These are phyloP conservation scores for Chenopodium formosanum DNA, from an alignment of 148 eudicot genomes.

Conservation along the genomic window DNA sequence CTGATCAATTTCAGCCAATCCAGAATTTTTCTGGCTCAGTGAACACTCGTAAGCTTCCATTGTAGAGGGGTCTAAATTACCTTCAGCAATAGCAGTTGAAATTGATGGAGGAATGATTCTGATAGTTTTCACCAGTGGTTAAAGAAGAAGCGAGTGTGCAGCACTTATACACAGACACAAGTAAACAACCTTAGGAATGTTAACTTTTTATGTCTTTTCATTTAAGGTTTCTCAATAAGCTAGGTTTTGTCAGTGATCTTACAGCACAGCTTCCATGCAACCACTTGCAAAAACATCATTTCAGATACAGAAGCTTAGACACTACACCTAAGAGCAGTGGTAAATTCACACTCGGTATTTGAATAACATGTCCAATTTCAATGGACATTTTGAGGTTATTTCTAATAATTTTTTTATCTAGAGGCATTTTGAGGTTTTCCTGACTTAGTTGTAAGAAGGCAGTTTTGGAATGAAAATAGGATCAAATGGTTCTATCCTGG, in stretches of 20 bases:
- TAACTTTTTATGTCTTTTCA: not conserved
- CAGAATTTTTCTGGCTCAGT: constrained; percentile 21
- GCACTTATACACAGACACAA: not conserved
- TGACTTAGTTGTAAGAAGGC: not conserved
- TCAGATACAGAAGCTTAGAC: not conserved
- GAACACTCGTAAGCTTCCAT: constrained; percentile 61
- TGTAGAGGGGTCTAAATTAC: constrained; percentile 61
- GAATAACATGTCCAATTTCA: not conserved
- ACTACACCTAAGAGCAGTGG: not conserved
- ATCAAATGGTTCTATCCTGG: not conserved
- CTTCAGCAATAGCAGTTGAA: constrained; percentile 72
- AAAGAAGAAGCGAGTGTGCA: constrained; percentile 28
- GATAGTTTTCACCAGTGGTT: constrained; percentile 29
- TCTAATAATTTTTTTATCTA: no score
- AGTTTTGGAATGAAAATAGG: not conserved
- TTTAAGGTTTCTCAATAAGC: not conserved
- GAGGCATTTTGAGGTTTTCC: not conserved
- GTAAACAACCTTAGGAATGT: not conserved
- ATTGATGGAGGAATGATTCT: constrained; percentile 52
- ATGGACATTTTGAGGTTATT: no score
- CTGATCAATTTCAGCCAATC: not conserved
- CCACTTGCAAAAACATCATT: not conserved
- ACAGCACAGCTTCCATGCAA: not conserved
- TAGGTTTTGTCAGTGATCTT: not conserved
- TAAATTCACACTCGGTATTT: not conserved